A percentile compares a stretch with the other conserved stretches of the same genome.
phyloP scores from a whole-genome alignment of 352 stramenopile species.

The Globisporangium apiculatum region DNA sequence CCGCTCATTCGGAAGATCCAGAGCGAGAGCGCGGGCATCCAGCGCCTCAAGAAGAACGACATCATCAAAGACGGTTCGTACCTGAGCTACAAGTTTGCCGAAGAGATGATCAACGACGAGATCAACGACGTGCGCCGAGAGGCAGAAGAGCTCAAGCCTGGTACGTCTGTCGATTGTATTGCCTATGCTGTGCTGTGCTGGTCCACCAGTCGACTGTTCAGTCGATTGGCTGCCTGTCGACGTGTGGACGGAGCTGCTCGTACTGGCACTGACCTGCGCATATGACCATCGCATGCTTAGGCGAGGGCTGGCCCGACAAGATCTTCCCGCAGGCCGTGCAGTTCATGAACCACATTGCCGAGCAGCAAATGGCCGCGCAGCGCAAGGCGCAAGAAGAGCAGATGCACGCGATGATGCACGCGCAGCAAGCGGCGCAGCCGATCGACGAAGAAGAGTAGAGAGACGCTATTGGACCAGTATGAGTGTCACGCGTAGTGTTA shows the following conservation, averaged over 20 bases:
- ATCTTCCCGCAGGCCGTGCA: slow-evolving; percentile 86
- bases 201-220: background rate
- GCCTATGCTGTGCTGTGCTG: too few relatives aligned
- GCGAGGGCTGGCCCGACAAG: slow-evolving; percentile 80
- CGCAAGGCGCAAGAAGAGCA: slow-evolving; percentile 64
- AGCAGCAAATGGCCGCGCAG: slow-evolving; percentile 80
- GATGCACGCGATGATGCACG: slow-evolving; percentile 55
- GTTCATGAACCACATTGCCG: slow-evolving; percentile 85
- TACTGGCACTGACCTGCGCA: background rate
- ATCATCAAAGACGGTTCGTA: slow-evolving; percentile 85
- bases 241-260: background rate
- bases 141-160: slow-evolving; percentile 74
- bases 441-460: slow-evolving; percentile 46
- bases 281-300: slow-evolving; percentile 12
- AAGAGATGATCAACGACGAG: slow-evolving; percentile 85
- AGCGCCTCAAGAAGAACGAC: slow-evolving; percentile 83
- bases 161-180: slow-evolving; percentile 16
- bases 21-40: slow-evolving; percentile 77
- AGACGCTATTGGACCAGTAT: slow-evolving; percentile 16
- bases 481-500: background rate
- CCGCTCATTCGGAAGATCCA: slow-evolving; percentile 86
- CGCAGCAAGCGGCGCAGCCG: slow-evolving; percentile 27
- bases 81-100: slow-evolving; percentile 83
- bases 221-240: background rate
- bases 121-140: slow-evolving; percentile 81